Base-by-base conservation (phyloP, 768 basidiomycete species). In the Pulveroboletus sp. region DNA sequence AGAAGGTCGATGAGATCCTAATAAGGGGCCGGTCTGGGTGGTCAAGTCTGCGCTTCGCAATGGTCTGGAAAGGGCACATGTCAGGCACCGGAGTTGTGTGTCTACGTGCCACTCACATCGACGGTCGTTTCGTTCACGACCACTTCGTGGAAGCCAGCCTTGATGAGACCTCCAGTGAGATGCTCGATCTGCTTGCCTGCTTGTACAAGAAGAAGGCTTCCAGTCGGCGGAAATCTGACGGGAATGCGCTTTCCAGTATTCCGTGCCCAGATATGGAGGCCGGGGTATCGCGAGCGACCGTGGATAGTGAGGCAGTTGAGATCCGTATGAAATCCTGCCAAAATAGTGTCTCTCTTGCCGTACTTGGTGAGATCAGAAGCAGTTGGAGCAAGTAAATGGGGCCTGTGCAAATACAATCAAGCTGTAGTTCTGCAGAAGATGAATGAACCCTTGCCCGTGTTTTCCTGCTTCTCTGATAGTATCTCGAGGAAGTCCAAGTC, bases 161-260 rank as follows among this genome's bases (percentile, higher is more conserved):
- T 89, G 63, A 98, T 83, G 27, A 94, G 70, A 0, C 94, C 88
- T 14, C 86, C 87, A 21, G 77, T 82, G 38, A 93, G 72, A 67
- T 91, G 89, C 64, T 96, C 94, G 10, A 98, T 78, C 64, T 98
- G 94, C 68, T 93, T 95, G 36, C 94, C 94, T 2, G 93, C 93
- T 68, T 98, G 94, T 1, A 98, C 91, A 12, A 98, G 79, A 31
- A 98, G 77, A 63, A 85, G 84, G 36, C 84, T 79, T 42, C 83
- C 83, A 4, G 86, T 89, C 1, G 79, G 74, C 1, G 93, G 93
- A 43, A 98, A 91, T 61, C 78, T 82, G 39, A 96, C 93, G 2
- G 85, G 75, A 52, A 97, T 90, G 12, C 90, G 83, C 65, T 89
- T 92, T 28, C 94, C 94, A 0, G 86, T 85, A 62, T 97, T 96